Evolutionary conservation across 495 filamentous ascomycete genomes (phyloP).

Genomic region (Parachaetomium inaequale): DNA sequence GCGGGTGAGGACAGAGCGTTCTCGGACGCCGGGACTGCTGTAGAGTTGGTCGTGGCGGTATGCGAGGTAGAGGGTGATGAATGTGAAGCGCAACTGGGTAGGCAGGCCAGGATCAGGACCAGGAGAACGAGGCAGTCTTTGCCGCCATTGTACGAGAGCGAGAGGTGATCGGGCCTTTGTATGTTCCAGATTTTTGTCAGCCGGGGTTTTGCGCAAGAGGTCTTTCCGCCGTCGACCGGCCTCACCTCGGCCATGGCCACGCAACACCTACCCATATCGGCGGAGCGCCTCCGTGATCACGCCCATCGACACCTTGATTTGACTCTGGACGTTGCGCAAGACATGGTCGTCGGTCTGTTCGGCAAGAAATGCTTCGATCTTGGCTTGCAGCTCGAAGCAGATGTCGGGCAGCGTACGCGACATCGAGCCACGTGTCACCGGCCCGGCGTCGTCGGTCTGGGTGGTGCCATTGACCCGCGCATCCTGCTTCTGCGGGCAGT

Average conservation of each 20-base stretch:
- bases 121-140: constrained; percentile 96
- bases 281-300: constrained; percentile 70
- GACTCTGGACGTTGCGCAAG: constrained; percentile 64
- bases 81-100: constrained; percentile 42
- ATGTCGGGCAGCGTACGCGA: constrained; percentile 27
- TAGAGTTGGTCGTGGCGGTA: background rate
- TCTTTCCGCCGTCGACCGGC: background rate
- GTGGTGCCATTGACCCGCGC: constrained; percentile 6
- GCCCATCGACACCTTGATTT: constrained; percentile 64
- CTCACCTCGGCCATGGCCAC: constrained; percentile 17
- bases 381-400: constrained; percentile 50
- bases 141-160: constrained; percentile 94
- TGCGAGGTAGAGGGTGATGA: constrained; percentile 14
- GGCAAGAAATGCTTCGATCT: constrained; percentile 66
- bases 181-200: background rate
- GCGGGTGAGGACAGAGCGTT: constrained; percentile 23
- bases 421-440: background rate
- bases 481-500: background rate
- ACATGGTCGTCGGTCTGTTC: constrained; percentile 51
- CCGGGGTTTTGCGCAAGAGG: constrained; percentile 2
- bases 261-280: constrained; percentile 58
- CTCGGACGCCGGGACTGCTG: constrained; percentile 21
- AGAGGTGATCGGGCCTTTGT: constrained; percentile 68
- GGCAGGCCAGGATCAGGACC: constrained; percentile 76
- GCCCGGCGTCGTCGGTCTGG: background rate